A percentile compares a stretch with the other conserved stretches of the same genome.
Conservation (phyloP, 2,329 filamentous ascomycete genomes). For the Cercospora zeae-maydis region DNA sequence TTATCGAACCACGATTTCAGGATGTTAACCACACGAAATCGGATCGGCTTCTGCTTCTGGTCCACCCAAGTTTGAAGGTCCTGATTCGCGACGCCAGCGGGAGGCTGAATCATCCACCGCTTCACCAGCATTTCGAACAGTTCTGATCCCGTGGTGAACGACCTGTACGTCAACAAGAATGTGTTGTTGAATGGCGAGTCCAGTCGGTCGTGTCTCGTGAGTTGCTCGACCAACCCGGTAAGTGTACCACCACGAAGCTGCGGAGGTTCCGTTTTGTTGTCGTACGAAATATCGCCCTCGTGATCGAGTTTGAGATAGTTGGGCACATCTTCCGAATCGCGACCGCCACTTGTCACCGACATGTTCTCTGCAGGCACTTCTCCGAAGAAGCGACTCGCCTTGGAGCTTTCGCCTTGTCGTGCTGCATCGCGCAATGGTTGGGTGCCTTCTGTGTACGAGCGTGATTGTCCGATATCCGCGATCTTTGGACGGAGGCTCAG, state of each 20-base stretch:
- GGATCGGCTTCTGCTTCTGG: slow-evolving; percentile 90
- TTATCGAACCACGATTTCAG: slow-evolving; percentile 98
- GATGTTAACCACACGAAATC: slow-evolving; percentile 95
- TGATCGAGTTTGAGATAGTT: slow-evolving; percentile 82
- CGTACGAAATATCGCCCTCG: slow-evolving; percentile 85
- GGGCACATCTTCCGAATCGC: slow-evolving; percentile 69
- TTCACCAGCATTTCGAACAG: slow-evolving; percentile 90
- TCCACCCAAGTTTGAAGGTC: slow-evolving; percentile 89
- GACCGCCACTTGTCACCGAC: slow-evolving; percentile 34
- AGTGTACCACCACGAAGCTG: slow-evolving; percentile 86
- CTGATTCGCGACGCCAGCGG: slow-evolving; percentile 67
- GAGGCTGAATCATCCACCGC: slow-evolving; percentile 88
- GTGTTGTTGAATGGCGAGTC: slow-evolving; percentile 97
- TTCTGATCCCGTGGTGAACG: slow-evolving; percentile 86
- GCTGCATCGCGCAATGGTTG: slow-evolving; percentile 22
- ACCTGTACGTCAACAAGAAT: slow-evolving; percentile 93
- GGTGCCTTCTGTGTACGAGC: slow-evolving; percentile 62
- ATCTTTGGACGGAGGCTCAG: slow-evolving; percentile 50
- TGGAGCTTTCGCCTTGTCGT: slow-evolving; percentile 42
- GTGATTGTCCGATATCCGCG: slow-evolving; percentile 55
- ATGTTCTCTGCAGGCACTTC: slow-evolving; percentile 43
- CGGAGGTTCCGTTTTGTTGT: slow-evolving; percentile 71
- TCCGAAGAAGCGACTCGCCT: slow-evolving; percentile 51
- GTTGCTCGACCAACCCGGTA: slow-evolving; percentile 83
- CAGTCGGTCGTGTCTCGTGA: slow-evolving; percentile 92